Base-by-base conservation (phyloP, 257 asterid species). In the Forsythia suspensa region DNA sequence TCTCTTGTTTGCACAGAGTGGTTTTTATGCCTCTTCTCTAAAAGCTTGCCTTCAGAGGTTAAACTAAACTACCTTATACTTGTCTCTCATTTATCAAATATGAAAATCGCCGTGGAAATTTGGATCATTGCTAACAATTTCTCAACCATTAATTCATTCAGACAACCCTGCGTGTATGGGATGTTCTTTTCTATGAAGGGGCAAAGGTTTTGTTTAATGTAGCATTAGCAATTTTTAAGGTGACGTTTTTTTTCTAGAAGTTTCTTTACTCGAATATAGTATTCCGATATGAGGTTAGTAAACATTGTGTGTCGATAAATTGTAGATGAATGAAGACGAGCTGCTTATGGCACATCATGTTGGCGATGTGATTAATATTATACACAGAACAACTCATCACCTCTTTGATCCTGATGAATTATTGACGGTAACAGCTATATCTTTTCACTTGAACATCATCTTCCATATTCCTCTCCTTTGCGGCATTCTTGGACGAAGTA, bases 11-110 rank as follows among this genome's bases (percentile, higher is more conserved):
- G 97, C 89, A 93, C 99, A 0, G 99, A 95, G 83, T 95, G 99
- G 99, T 95, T 95, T 85, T 86, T 95, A 59, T 95, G 99, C 86
- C 93, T 95, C 63, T 95, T 91, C 82, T 90, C 98, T 70, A 95
- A 95, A 81, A 95, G 99, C 92, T 87, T 95, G 86, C 99, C 99
- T 11, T 93, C 99, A 0, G 99, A 95, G 99, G 99, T 95, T 43
- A 77, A 75, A 61, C 55, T 36, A 57, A 52, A 37, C 73, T 29
- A 43, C 65, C 76, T 11, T 20, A 13, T 7, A 18, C 20, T 55
- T 29, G 34, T 1, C 48, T 39, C 48, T 39, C 65, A 4, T 59
- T 6, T 16, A 70, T 61, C 4, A 34, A 61, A 61, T 61, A 3
- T 4, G 0, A 3, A 61, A 4, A 74, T 39, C 44, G 39, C 29